Percentiles rank a stretch among this genome's conserved stretches.
phyloP scores from a whole-genome alignment of 345 rosid genomes.

The Bruguiera parviflora region DNA sequence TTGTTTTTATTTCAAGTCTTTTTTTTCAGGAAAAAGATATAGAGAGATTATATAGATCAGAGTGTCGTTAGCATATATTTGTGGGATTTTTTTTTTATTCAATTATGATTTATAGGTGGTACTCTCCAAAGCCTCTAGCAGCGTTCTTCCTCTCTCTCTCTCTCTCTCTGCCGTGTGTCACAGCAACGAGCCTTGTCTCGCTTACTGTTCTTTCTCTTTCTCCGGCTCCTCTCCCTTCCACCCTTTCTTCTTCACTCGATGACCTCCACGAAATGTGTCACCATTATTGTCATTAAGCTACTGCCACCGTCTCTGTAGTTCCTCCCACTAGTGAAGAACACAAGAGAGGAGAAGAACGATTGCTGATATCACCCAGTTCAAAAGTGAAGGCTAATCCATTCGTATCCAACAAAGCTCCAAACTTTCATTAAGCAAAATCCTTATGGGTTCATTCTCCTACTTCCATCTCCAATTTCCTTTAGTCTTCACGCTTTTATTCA shows the following conservation, averaged over 20 bases:
- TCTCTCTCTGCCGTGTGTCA: background rate
- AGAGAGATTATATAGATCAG: too few species aligned
- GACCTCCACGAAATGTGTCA: too few species aligned
- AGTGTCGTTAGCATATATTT: too few species aligned
- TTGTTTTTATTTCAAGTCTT: too few species aligned
- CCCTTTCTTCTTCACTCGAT: background rate
- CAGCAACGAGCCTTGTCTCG: background rate
- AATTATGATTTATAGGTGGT: too few species aligned
- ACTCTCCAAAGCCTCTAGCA: background rate
- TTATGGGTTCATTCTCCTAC: slow-evolving; percentile 11
- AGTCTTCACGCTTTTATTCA: slow-evolving; percentile 17
- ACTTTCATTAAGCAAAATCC: background rate
- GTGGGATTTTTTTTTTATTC: too few species aligned
- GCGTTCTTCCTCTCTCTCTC: too few species aligned
- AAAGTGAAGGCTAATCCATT: background rate
- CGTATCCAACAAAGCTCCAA: background rate
- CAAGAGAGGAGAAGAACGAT: too few species aligned
- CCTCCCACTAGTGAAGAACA: too few species aligned
- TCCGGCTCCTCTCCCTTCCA: background rate
- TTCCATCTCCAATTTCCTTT: background rate
- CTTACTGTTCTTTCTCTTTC: background rate
- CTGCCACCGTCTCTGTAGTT: too few species aligned
- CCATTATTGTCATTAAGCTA: too few species aligned
- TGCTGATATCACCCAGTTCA: too few species aligned
- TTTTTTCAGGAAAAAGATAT: background rate